Conservation (phyloP, 2,329 filamentous ascomycete genomes). For the Paracamarosporium sp. region DNA sequence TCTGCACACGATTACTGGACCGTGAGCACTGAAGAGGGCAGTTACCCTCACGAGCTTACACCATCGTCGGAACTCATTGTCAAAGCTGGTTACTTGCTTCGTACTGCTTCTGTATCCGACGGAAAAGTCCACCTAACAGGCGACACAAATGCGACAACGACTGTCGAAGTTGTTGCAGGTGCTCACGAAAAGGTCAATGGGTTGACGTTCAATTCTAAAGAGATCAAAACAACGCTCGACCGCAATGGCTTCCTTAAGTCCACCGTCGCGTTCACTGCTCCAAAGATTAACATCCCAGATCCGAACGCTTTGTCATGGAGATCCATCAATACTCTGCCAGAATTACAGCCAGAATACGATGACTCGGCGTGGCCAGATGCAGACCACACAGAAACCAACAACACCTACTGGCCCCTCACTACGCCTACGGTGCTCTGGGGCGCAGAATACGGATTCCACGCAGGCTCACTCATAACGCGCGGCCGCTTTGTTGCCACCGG, state of each 20-base stretch:
- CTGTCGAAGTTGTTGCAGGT: slow-evolving; percentile 71
- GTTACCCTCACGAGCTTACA: slow-evolving; percentile 21
- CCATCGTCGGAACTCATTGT: slow-evolving; percentile 55
- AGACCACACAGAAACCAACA: slow-evolving; percentile 63
- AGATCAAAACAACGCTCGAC: slow-evolving; percentile 45
- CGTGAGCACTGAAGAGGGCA: slow-evolving; percentile 38
- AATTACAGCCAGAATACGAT: slow-evolving; percentile 67
- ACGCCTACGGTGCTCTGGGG: slow-evolving; percentile 63
- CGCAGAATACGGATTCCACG: slow-evolving; percentile 75
- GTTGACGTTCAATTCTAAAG: slow-evolving; percentile 65
- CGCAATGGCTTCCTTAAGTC: slow-evolving; percentile 58
- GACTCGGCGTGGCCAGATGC: slow-evolving; percentile 71
- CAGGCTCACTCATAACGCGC: slow-evolving; percentile 70
- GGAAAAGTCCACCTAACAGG: slow-evolving; percentile 67
- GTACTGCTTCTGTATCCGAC: slow-evolving; percentile 62
- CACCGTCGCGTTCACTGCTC: slow-evolving; percentile 57
- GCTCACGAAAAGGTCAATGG: slow-evolving; percentile 57
- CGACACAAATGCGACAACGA: slow-evolving; percentile 72
- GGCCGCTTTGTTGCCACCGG: slow-evolving; percentile 71
- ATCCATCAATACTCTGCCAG: slow-evolving; percentile 72
- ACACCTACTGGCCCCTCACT: slow-evolving; percentile 45
- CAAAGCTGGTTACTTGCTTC: slow-evolving; percentile 67
- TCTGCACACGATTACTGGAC: slow-evolving; percentile 73
- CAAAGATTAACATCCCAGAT: slow-evolving; percentile 61
- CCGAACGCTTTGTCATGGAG: slow-evolving; percentile 68